Evolutionary conservation across 352 stramenopile genomes (phyloP), one percentile per base, ranked within the genome.

Genomic region (Phytopythium litorale): DNA sequence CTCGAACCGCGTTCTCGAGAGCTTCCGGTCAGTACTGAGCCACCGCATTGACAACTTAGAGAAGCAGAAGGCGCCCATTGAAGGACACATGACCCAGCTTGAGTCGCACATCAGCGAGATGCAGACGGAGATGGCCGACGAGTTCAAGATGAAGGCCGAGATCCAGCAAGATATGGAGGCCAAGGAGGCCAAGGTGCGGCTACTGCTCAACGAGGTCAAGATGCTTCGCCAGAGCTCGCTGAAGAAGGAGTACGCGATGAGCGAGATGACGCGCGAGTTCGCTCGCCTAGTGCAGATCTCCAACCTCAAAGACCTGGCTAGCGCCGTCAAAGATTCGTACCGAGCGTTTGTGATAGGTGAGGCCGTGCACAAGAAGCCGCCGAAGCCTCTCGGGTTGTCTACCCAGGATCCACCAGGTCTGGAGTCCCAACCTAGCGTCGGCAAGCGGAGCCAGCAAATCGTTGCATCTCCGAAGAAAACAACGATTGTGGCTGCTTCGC

Each of bases 231-330:
- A 92, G 55, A 84, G 72, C 19, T 79, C 84, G 58, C 67, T 89
- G 21, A 89, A 94, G 62, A 91, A 92, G 38, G 84, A 94, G 38
- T 92, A 91, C 40, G 71, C 75, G 0, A 80, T 91, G 58, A 83
- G 80, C 51, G 85, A 89, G 58, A 92, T 94, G 81, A 84, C 81
- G 3, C 84, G 85, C 8, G 83, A 92, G 54, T 85, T 94, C 48
- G 78, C 79, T 19, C 75, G 80, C 7, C 73, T 94, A 11, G 75
- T 80, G 5, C 79, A 92, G 45, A 73, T 92, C 56, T 86, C 78
- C 9, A 92, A 91, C 52, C 71, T 78, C 23, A 94, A 92, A 53
- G 85, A 94, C 19, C 70, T 92, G n/a, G 85, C 92, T 23, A 75
- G 68, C 4, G 85, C 85, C 0, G 83, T 94, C 16, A 94, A 94